These are phyloP conservation scores for Rosa lucieae DNA, from an alignment of 306 rosid genomes.

Conservation along the genomic window DNA sequence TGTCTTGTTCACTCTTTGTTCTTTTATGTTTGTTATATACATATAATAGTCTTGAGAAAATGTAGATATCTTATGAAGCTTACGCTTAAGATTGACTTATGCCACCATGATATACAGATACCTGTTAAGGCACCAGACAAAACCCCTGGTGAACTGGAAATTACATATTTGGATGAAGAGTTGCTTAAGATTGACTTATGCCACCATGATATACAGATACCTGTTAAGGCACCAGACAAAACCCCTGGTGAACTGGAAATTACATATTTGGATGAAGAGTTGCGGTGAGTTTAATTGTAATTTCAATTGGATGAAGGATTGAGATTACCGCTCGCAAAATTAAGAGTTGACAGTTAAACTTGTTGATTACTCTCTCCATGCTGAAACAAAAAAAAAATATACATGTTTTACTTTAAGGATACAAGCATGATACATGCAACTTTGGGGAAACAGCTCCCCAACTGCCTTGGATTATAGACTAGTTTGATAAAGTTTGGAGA, in stretches of 20 bases:
- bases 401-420: not conserved
- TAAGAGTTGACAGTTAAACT: not conserved
- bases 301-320: slow-evolving; percentile 3
- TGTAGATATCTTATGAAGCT: not conserved
- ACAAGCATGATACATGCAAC: not conserved
- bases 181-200: slow-evolving; percentile 24
- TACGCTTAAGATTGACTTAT: not conserved
- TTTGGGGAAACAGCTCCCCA: not conserved
- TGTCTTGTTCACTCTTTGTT: not conserved
- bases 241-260: slow-evolving; percentile 89
- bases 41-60: not conserved
- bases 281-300: slow-evolving; percentile 55
- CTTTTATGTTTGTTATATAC: not conserved
- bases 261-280: slow-evolving; percentile 83
- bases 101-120: slow-evolving; percentile 47
- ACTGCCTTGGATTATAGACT: not conserved
- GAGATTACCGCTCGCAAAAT: not conserved
- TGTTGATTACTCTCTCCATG: not conserved
- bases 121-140: slow-evolving; percentile 88
- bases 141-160: slow-evolving; percentile 87
- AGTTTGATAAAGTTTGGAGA: not conserved
- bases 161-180: slow-evolving; percentile 85
- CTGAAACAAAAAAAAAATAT: not conserved
- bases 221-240: slow-evolving; percentile 83
- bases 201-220: slow-evolving; percentile 54